Evolutionary conservation across 192 early-diverging fungal genomes (phyloP).

Genomic region (Entophlyctis luteolus): DNA sequence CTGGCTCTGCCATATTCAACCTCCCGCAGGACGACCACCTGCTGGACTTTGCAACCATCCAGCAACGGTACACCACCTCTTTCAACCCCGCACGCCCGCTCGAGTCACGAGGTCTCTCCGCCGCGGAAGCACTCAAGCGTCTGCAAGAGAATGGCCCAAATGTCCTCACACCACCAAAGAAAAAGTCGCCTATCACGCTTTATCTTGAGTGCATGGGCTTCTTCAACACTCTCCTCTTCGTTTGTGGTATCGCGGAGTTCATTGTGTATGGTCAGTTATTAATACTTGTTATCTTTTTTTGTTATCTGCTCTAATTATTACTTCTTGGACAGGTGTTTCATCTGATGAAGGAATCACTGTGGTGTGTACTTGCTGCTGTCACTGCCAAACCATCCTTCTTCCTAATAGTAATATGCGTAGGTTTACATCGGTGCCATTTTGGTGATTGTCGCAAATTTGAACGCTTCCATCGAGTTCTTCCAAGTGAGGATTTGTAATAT

Average conservation of each 20-base stretch:
- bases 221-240: conserved; percentile 80
- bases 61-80: conserved; percentile 38
- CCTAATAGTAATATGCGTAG: background rate
- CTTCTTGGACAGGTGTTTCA: conserved; percentile 44
- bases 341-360: conserved; percentile 49
- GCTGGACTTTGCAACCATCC: too few species aligned
- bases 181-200: conserved; percentile 59
- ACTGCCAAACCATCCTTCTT: background rate
- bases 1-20: too few species aligned
- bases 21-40: too few species aligned
- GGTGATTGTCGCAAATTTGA: background rate
- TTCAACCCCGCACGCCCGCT: conserved; percentile 56
- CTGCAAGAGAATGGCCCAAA: conserved; percentile 71
- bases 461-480: conserved; percentile 6
- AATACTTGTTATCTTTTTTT: background rate
- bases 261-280: conserved; percentile 71
- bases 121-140: conserved; percentile 52
- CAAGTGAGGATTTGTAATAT: too few species aligned
- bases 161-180: conserved; percentile 78
- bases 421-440: conserved; percentile 13
- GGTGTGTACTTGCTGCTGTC: too few species aligned
- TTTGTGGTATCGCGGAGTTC: conserved; percentile 74
- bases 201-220: conserved; percentile 69
- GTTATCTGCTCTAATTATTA: too few species aligned
- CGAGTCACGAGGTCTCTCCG: conserved; percentile 63